Percentiles rank a stretch among this genome's conserved stretches.
Evolutionary conservation across 179 eudicot species (phyloP).

Genomic region (Spergularia azorica): DNA sequence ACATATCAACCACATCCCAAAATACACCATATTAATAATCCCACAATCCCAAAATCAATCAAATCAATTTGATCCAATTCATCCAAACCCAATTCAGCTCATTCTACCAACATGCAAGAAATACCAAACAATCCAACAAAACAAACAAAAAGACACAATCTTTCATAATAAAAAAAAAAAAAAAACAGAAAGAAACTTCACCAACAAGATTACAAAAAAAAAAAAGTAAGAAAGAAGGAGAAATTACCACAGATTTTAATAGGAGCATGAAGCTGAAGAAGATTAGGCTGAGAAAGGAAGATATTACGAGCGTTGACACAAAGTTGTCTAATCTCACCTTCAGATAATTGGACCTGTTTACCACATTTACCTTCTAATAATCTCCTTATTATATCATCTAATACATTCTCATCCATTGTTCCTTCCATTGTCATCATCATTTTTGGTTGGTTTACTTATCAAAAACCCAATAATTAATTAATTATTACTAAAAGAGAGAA

Average conservation of each 20-base stretch:
- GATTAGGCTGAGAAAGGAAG: constrained; percentile 85
- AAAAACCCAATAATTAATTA: not conserved
- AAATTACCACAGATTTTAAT: constrained; percentile 76
- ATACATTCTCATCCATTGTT: constrained; percentile 71
- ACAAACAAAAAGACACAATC: not conserved
- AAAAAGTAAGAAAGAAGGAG: not conserved
- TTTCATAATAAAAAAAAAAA: not conserved
- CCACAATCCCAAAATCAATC: constrained; percentile 11
- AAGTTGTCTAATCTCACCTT: constrained; percentile 89
- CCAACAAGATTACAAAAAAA: not conserved
- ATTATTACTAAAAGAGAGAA: no score
- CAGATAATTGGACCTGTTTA: constrained; percentile 88
- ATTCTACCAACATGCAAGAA: constrained; percentile 7
- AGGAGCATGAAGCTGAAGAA: constrained; percentile 73
- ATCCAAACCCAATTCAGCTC: constrained; percentile 14
- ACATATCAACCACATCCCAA: not conserved
- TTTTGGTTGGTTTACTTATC: not conserved
- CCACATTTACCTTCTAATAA: constrained; percentile 79
- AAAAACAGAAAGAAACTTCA: not conserved
- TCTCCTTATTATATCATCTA: constrained; percentile 83
- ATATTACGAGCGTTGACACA: constrained; percentile 87
- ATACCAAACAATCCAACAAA: not conserved
- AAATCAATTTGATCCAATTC: constrained; percentile 18
- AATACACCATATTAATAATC: not conserved
- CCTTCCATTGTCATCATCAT: constrained; percentile 91